phyloP scores from a whole-genome alignment of 805 yeast species.

The Vanderwaltozyma polyspora region DNA sequence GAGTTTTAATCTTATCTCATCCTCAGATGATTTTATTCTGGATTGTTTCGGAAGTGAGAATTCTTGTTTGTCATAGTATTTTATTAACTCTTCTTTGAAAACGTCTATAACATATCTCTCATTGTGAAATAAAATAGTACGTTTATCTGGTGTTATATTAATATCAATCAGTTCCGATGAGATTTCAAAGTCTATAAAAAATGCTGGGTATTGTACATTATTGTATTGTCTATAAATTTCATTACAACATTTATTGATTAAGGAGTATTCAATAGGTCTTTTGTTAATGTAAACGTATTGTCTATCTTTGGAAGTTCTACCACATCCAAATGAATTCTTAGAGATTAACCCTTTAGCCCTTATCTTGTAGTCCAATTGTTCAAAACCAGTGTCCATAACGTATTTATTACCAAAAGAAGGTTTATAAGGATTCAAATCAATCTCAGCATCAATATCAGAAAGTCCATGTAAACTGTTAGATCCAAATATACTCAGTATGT shows the following conservation, averaged over 20 bases:
- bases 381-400: constrained; percentile 8
- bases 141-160: constrained; percentile 87
- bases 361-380: constrained; percentile 25
- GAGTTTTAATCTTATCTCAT: no score
- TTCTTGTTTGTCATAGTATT: constrained; percentile 35
- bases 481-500: constrained; percentile 62
- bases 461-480: constrained; percentile 51
- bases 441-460: constrained; percentile 33
- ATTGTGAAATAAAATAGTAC: constrained; percentile 55
- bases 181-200: constrained; percentile 49
- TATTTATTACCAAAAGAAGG: constrained; percentile 11
- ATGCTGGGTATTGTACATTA: constrained; percentile 59
- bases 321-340: constrained; percentile 67
- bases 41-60: constrained; percentile 23
- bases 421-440: constrained; percentile 28
- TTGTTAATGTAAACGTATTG: constrained; percentile 66
- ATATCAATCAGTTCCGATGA: constrained; percentile 53
- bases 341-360: constrained; percentile 55
- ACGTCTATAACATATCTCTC: constrained; percentile 50
- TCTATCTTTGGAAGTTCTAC: constrained; percentile 59
- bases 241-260: constrained; percentile 47
- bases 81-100: constrained; percentile 39
- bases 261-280: constrained; percentile 57
- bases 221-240: constrained; percentile 68
- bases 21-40: no score